Evolutionary conservation across 225 moss, liverwort and hornwort genomes (phyloP), one percentile per base, ranked within the genome.

Genomic region (Ulota crispa): DNA sequence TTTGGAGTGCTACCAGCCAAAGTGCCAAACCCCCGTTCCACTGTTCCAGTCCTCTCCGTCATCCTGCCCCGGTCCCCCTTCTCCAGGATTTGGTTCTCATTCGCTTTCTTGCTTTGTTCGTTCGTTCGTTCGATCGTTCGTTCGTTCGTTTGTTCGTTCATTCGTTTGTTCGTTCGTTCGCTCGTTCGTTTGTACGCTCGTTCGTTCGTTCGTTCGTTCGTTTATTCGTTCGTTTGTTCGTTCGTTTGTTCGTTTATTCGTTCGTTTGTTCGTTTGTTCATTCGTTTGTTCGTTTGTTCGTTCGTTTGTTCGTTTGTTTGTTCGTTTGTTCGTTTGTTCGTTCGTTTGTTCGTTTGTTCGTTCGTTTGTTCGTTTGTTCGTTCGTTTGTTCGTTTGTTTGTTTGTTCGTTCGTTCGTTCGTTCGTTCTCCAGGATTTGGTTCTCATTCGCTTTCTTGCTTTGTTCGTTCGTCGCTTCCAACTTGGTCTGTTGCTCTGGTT

Each of bases 1-100:
- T 87, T 87, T 42, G 15, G 45, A 4, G 34, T 55, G 37, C 83
- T 84, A 81, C 76, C 1, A 15, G 83, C 77, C 83, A 81, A 73
- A 42, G 5, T 9, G 9, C 39, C 34, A 4, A 32, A 32, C 32
- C 13, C 41, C 1, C 20, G 34, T 4, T 39, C 31, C 31, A 34
- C n/a, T n/a, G 70, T 47, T 8, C 24, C 9, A 39, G 39, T 39
- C 14, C 45, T 14, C 43, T 32, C 54, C 3, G 50, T 30, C 62
- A 28, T 13, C 61, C 23, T 67, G n/a, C n/a, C n/a, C n/a, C n/a
- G n/a, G n/a, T n/a, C 19, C 52, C 62, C 24, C 21, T 10, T 14
- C 6, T 59, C 64, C 69, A 24, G 62, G 74, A 63, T 82, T 73
- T 70, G 63, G 79, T 86, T 83, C 82, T 64, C 82, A 75, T 82